Conservation (phyloP, 2,329 filamentous ascomycete genomes). For the Sarocladiaceae sp. region DNA sequence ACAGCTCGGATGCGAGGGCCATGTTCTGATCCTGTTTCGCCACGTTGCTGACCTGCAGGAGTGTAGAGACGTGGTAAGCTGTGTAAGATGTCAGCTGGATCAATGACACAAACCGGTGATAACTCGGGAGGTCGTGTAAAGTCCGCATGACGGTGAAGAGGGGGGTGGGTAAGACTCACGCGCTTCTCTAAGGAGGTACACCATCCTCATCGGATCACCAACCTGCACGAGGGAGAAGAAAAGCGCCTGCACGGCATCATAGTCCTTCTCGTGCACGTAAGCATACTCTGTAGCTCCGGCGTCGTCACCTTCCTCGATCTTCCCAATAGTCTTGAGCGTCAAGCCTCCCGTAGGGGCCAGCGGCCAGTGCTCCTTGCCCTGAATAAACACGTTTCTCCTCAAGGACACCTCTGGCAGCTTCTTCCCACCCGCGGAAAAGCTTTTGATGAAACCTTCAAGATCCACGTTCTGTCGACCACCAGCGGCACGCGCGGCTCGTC, state of each 20-base stretch:
- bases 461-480: constrained; percentile 44
- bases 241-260: constrained; percentile 65
- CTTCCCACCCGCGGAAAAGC: constrained; percentile 44
- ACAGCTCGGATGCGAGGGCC: constrained; percentile 75
- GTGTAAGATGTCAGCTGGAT: background rate
- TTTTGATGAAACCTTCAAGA: constrained; percentile 47
- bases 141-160: background rate
- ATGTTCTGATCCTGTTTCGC: constrained; percentile 88
- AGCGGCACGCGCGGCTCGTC: constrained; percentile 27
- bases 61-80: constrained; percentile 85
- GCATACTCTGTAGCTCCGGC: constrained; percentile 63
- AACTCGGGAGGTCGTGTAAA: background rate
- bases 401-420: constrained; percentile 65
- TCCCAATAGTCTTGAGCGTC: constrained; percentile 61
- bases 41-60: constrained; percentile 90
- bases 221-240: constrained; percentile 81
- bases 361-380: constrained; percentile 85
- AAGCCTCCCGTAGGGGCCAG: constrained; percentile 71
- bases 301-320: constrained; percentile 21
- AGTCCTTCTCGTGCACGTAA: constrained; percentile 67
- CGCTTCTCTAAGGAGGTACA: constrained; percentile 54
- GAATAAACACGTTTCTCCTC: constrained; percentile 75
- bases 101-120: background rate
- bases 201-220: constrained; percentile 73
- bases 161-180: constrained; percentile 23